Percentiles rank a stretch among this genome's conserved stretches.
These are phyloP conservation scores for Cladophialophora psammophila DNA, from an alignment of 2,329 filamentous ascomycete species.

Conservation along the genomic window DNA sequence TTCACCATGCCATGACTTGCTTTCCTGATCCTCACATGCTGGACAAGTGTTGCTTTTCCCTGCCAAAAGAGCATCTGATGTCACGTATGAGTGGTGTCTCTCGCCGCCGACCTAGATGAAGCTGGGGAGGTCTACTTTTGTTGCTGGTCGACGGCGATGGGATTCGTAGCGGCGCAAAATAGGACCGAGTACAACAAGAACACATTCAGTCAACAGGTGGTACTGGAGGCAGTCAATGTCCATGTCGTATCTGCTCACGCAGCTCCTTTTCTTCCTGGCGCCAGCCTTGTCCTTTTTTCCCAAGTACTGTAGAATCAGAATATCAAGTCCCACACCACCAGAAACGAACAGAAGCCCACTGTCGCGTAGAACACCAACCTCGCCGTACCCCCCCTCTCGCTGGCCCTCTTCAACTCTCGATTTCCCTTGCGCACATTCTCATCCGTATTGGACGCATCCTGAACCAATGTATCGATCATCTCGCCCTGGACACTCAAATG, in stretches of 20 bases:
- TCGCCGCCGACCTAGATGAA: neutral
- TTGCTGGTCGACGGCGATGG: neutral
- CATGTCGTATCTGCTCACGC: neutral
- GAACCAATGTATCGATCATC: slow-evolving; percentile 86
- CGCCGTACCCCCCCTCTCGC: slow-evolving; percentile 73
- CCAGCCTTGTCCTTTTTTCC: neutral
- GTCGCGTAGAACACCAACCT: slow-evolving; percentile 83
- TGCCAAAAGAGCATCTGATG: neutral
- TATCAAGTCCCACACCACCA: slow-evolving; percentile 80
- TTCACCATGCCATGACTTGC: neutral
- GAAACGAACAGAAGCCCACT: slow-evolving; percentile 74
- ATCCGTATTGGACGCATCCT: slow-evolving; percentile 79
- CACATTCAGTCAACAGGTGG: neutral
- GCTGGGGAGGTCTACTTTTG: too few species aligned
- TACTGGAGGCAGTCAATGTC: neutral
- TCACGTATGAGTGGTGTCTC: neutral
- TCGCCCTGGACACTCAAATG: slow-evolving; percentile 87
- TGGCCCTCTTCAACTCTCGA: slow-evolving; percentile 85
- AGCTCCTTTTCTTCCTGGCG: neutral
- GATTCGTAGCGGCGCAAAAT: neutral
- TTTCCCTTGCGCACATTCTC: slow-evolving; percentile 91
- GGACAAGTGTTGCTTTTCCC: neutral
- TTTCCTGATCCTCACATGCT: neutral
- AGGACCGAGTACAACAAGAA: neutral
- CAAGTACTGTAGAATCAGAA: slow-evolving; percentile 52